A percentile compares a stretch with the other conserved stretches of the same genome.
Conservation (phyloP, 2,329 filamentous ascomycete genomes). For the Colletotrichum liaoningense region DNA sequence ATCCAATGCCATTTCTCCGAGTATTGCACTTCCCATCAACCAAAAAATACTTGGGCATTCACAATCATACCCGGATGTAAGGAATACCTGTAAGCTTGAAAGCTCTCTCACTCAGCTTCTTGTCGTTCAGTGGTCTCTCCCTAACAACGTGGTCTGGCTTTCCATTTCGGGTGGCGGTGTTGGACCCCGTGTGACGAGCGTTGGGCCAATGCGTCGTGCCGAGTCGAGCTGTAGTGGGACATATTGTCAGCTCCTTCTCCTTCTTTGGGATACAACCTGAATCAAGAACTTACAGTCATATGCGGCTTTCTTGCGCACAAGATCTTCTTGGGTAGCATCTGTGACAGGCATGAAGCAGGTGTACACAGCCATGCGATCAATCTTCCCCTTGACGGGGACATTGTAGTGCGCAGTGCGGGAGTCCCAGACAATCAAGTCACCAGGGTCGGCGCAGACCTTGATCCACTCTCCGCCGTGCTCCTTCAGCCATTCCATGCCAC, state of each 20-base stretch:
- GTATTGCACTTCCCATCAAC: background rate
- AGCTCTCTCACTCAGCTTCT: constrained; percentile 51
- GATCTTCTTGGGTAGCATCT: constrained; percentile 52
- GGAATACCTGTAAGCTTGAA: constrained; percentile 61
- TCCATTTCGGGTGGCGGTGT: constrained; percentile 39
- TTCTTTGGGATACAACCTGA: too few relatives aligned
- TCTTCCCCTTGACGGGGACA: constrained; percentile 44
- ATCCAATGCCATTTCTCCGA: background rate
- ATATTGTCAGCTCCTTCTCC: rapidly evolving
- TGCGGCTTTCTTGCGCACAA: constrained; percentile 53
- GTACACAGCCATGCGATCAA: constrained; percentile 50
- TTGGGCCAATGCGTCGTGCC: constrained; percentile 58
- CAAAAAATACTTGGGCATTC: background rate
- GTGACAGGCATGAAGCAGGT: constrained; percentile 54
- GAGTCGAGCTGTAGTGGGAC: constrained; percentile 36
- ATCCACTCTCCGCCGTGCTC: constrained; percentile 45
- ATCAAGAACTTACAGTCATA: constrained; percentile 44
- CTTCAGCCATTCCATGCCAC: constrained; percentile 50
- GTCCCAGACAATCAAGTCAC: constrained; percentile 58
- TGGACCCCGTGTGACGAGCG: constrained; percentile 47
- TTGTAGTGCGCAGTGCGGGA: constrained; percentile 60
- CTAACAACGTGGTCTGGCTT: constrained; percentile 47
- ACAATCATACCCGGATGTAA: constrained; percentile 44
- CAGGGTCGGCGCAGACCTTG: constrained; percentile 55
- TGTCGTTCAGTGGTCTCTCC: constrained; percentile 51